These are phyloP conservation scores for Dispira simplex DNA, from an alignment of 192 early-diverging fungal genomes.

Conservation along the genomic window DNA sequence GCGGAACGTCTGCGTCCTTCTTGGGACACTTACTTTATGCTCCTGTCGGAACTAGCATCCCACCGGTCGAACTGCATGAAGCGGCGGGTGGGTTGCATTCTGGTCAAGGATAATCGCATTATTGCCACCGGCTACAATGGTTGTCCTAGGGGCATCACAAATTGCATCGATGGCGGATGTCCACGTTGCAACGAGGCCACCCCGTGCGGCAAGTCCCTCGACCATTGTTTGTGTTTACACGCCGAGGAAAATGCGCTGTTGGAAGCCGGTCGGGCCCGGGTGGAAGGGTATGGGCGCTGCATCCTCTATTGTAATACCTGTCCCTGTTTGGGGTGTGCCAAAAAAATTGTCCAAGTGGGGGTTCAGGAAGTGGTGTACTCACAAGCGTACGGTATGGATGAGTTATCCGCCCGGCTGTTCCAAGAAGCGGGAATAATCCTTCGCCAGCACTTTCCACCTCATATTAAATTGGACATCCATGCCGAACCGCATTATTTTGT, in stretches of 20 bases:
- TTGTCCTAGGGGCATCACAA: conserved; percentile 76
- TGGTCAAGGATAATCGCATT: conserved; percentile 74
- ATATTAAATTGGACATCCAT: conserved; percentile 32
- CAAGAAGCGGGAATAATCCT: conserved; percentile 66
- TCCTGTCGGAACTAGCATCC: conserved; percentile 80
- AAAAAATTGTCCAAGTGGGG: conserved; percentile 92
- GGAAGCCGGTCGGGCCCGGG: conserved; percentile 87
- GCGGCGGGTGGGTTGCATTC: conserved; percentile 85
- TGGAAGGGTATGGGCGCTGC: conserved; percentile 35
- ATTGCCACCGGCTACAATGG: conserved; percentile 99
- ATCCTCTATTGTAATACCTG: conserved; percentile 95
- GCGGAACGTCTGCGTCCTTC: conserved; percentile 67
- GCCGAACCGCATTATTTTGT: conserved; percentile 13
- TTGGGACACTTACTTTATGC: conserved; percentile 98
- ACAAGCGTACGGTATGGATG: conserved; percentile 90
- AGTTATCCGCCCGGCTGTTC: conserved; percentile 65
- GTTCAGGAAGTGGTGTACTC: conserved; percentile 86
- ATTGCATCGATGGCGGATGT: conserved; percentile 95
- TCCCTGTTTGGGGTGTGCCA: conserved; percentile 75
- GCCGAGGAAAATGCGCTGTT: conserved; percentile 98
- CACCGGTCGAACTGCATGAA: conserved; percentile 96
- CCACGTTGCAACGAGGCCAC: conserved; percentile 78
- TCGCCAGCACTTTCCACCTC: conserved; percentile 55
- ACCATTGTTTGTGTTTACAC: conserved; percentile 90
- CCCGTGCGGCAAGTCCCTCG: conserved; percentile 58